Evolutionary conservation across 2,329 filamentous ascomycete genomes (phyloP).

Genomic region (Fusarium algeriense): DNA sequence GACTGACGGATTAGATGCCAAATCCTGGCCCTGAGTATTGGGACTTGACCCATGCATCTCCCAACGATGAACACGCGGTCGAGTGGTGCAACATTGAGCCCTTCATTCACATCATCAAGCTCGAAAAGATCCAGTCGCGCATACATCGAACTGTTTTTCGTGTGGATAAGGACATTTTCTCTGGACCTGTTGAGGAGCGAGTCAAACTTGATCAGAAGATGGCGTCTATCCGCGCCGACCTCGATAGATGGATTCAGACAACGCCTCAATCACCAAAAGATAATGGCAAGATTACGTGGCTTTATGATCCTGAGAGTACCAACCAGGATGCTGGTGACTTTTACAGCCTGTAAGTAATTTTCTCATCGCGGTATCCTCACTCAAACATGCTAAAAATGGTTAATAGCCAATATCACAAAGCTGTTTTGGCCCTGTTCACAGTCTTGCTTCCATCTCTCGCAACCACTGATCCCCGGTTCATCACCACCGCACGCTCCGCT

Average conservation of each 20-base stretch:
- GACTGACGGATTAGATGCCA: neutral
- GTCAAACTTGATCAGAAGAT: neutral
- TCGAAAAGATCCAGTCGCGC: neutral
- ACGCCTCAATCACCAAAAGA: neutral
- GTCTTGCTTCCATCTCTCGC: neutral
- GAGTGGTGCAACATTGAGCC: neutral
- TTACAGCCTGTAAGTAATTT: neutral
- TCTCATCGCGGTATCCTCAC: too few relatives aligned
- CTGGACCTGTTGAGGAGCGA: neutral
- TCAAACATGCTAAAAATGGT: neutral
- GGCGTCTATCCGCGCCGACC: neutral
- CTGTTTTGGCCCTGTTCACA: neutral
- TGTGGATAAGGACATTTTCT: neutral
- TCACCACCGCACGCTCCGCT: neutral
- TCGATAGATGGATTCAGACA: neutral
- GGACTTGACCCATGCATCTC: neutral
- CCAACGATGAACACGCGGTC: neutral
- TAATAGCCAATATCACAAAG: neutral
- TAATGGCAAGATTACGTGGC: neutral
- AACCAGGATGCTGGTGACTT: neutral
- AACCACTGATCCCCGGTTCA: rapidly evolving
- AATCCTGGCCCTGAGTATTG: neutral
- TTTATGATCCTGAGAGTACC: neutral
- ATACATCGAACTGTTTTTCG: neutral
- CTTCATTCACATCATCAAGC: neutral